phyloP scores from a whole-genome alignment of 352 stramenopile species.

The Globisporangium megalacanthum region DNA sequence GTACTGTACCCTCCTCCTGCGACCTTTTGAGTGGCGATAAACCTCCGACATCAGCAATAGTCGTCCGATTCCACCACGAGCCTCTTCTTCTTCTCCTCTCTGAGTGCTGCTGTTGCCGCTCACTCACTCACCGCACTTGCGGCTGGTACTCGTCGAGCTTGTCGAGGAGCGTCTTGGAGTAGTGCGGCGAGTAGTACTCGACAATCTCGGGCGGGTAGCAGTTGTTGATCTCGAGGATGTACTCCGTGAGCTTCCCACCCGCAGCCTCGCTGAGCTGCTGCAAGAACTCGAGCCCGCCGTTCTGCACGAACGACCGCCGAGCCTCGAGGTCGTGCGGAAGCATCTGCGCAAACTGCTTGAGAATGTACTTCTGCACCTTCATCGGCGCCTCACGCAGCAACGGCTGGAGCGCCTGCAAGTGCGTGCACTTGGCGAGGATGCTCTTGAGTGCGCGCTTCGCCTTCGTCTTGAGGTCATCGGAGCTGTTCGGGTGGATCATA shows the following conservation, averaged over 20 bases:
- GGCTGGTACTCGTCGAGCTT: constrained; percentile 95
- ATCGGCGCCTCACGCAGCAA: constrained; percentile 89
- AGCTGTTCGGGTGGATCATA: constrained; percentile 90
- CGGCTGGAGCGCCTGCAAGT: constrained; percentile 90
- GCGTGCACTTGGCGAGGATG: constrained; percentile 93
- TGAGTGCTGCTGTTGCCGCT: neutral
- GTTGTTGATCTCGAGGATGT: constrained; percentile 95
- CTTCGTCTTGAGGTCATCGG: constrained; percentile 93
- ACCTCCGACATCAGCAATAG: too few species aligned
- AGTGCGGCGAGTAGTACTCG: constrained; percentile 95
- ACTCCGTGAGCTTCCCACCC: constrained; percentile 92
- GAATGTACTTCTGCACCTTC: constrained; percentile 96
- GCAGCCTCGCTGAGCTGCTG: constrained; percentile 91
- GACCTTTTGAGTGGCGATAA: too few species aligned
- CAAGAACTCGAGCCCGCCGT: constrained; percentile 90
- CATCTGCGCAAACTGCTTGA: constrained; percentile 94
- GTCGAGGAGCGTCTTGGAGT: constrained; percentile 94
- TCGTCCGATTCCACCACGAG: too few species aligned
- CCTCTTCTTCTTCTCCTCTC: neutral
- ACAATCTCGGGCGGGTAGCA: constrained; percentile 96
- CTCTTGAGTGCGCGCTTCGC: constrained; percentile 92
- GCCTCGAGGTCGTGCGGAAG: constrained; percentile 92
- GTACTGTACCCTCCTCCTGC: neutral
- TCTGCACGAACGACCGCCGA: constrained; percentile 90
- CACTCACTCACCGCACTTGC: constrained; percentile 54